Evolutionary conservation across 108 stramenopile species (phyloP).

Genomic region (Pseudonitzschia multiseries): DNA sequence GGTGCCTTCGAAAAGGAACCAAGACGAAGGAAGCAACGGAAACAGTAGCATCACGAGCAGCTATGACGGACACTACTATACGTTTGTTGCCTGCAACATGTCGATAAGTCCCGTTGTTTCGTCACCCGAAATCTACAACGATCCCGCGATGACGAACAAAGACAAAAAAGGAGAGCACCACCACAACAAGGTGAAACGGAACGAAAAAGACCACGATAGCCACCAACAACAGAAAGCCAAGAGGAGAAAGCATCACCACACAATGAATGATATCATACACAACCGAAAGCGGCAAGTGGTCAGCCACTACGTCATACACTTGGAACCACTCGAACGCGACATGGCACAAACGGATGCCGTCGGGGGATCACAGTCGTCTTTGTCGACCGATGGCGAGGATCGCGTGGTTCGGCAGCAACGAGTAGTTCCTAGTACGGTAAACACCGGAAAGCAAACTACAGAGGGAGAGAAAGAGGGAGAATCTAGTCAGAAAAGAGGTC

Average conservation of each 20-base stretch:
- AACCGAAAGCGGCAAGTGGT: conserved; percentile 21
- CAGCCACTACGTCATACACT: conserved; percentile 66
- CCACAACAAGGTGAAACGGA: neutral
- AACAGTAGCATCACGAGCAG: conserved; percentile 37
- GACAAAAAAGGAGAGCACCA: conserved; percentile 9
- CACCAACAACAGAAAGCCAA: conserved; percentile 32
- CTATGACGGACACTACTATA: conserved; percentile 20
- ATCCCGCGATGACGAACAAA: conserved; percentile 23
- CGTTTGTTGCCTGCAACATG: conserved; percentile 41
- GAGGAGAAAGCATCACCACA: conserved; percentile 42
- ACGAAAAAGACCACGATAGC: conserved; percentile 15
- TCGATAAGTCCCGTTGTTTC: conserved; percentile 55
- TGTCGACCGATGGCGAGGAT: conserved; percentile 49
- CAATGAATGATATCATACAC: neutral
- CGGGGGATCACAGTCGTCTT: conserved; percentile 33
- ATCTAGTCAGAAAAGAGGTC: neutral
- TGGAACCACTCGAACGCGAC: conserved; percentile 39
- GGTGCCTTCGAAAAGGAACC: conserved; percentile 5
- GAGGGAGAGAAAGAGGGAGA: conserved; percentile 2
- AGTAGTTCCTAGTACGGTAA: neutral
- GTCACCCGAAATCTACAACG: conserved; percentile 21
- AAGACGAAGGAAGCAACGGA: conserved; percentile 39
- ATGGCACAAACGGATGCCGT: conserved; percentile 5
- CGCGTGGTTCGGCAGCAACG: conserved; percentile 33
- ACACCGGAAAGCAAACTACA: conserved; percentile 11